Conservation (phyloP, 73 alveolate genomes). For the Tetrahymena elliotti region DNA sequence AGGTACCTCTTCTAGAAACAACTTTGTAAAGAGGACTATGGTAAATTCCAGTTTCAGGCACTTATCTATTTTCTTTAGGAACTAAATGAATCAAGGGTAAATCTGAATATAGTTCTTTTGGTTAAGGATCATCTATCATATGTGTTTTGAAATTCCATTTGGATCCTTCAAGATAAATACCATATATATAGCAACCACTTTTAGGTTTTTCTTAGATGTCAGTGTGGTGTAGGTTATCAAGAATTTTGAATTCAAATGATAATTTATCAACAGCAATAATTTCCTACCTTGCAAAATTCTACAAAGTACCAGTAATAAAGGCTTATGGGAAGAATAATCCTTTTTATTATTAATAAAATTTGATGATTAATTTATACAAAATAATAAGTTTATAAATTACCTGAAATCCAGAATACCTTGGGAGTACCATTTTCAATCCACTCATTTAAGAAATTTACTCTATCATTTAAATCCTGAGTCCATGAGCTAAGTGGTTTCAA, state of each 20-base stretch:
- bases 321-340: conserved; percentile 91
- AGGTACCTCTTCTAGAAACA: conserved; percentile 97
- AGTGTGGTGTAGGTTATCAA: conserved; percentile 73
- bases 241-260: conserved; percentile 74
- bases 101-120: conserved; percentile 95
- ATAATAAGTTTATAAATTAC: no score
- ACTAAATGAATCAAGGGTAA: conserved; percentile 96
- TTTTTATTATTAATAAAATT: neutral
- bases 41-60: conserved; percentile 74
- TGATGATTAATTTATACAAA: no score
- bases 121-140: conserved; percentile 83
- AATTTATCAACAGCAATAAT: conserved; percentile 90
- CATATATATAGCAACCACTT: conserved; percentile 94
- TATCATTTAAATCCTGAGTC: conserved; percentile 84
- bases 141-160: conserved; percentile 89
- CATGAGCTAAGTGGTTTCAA: conserved; percentile 95
- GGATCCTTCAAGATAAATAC: conserved; percentile 97
- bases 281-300: conserved; percentile 96
- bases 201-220: conserved; percentile 82
- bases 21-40: conserved; percentile 95
- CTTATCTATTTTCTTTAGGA: conserved; percentile 58
- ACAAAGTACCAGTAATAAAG: conserved; percentile 95
- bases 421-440: conserved; percentile 93
- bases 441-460: conserved; percentile 80
- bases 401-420: conserved; percentile 82